Conservation (phyloP, 352 stramenopile species). For the Globisporangium perplexum region DNA sequence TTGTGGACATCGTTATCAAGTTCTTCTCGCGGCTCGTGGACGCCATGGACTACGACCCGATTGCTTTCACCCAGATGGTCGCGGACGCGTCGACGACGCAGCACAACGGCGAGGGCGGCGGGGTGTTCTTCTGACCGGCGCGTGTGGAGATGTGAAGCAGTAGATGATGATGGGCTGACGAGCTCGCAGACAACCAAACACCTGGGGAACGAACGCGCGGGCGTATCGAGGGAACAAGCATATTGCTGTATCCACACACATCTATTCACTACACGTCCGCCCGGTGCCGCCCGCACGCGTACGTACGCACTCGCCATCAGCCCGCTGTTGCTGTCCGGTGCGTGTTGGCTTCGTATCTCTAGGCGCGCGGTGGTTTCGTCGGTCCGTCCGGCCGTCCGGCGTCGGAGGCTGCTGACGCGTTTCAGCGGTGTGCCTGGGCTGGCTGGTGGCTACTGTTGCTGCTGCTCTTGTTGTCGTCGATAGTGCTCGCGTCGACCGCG, state of each 20-base stretch:
- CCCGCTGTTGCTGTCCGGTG: too few relatives aligned
- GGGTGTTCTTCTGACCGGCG: conserved; percentile 8
- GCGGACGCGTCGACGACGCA: conserved; percentile 18
- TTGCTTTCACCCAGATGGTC: conserved; percentile 68
- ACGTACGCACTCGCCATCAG: too few relatives aligned
- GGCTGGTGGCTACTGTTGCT: neutral
- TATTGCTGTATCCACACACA: neutral
- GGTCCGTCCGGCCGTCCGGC: too few relatives aligned
- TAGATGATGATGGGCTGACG: too few relatives aligned
- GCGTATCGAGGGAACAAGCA: conserved; percentile 2
- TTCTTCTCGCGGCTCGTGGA: conserved; percentile 67
- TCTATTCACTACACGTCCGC: too few relatives aligned
- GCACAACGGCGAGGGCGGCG: neutral
- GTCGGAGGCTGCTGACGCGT: too few relatives aligned
- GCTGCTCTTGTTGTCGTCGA: neutral
- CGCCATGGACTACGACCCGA: conserved; percentile 74
- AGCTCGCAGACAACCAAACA: too few relatives aligned
- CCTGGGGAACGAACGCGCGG: neutral
- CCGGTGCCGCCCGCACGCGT: too few relatives aligned
- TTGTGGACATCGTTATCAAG: conserved; percentile 54
- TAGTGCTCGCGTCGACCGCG: neutral
- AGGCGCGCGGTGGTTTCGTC: too few relatives aligned
- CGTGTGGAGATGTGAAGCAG: neutral
- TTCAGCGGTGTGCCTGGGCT: too few relatives aligned
- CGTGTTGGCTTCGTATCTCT: too few relatives aligned